Percentiles rank a stretch among this genome's conserved stretches.
Evolutionary conservation across 2,329 filamentous ascomycete species (phyloP).

Genomic region (Capronia coronata): DNA sequence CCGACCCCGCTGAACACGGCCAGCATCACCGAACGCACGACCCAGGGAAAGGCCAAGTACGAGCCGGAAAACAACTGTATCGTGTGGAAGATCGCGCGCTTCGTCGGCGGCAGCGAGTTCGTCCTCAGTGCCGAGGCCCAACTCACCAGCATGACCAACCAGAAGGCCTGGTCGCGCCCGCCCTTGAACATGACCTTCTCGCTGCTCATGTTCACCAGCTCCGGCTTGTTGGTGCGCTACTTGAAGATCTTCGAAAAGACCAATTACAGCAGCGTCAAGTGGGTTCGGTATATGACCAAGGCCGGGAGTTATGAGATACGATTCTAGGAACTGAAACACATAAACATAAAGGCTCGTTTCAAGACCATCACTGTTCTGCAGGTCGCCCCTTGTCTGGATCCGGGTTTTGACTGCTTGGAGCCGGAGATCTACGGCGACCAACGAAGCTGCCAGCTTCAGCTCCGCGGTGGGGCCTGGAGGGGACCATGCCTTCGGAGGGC

Average conservation of each 20-base stretch:
- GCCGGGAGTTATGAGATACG: conserved; percentile 96
- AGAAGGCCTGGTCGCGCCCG: conserved; percentile 92
- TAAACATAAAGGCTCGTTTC: neutral
- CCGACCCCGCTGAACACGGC: conserved; percentile 96
- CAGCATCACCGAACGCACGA: conserved; percentile 83
- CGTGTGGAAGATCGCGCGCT: conserved; percentile 98
- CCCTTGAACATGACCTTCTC: conserved; percentile 89
- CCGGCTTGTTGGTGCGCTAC: conserved; percentile 83
- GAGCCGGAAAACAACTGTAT: conserved; percentile 97
- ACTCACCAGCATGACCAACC: conserved; percentile 93
- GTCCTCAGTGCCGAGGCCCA: conserved; percentile 90
- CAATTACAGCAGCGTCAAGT: conserved; percentile 98
- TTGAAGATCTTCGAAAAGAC: conserved; percentile 99
- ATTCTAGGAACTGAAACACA: conserved; percentile 39
- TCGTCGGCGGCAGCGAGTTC: conserved; percentile 94
- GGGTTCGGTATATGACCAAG: conserved; percentile 98
- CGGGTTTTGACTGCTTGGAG: too few relatives aligned
- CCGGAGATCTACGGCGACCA: too few relatives aligned
- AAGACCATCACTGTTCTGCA: too few relatives aligned
- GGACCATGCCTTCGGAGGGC: too few relatives aligned
- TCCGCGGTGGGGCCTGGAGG: too few relatives aligned
- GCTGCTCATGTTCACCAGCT: conserved; percentile 96
- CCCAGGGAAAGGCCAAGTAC: conserved; percentile 96
- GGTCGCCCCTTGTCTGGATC: too few relatives aligned
- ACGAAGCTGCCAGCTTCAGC: too few relatives aligned